Base-by-base conservation (phyloP, 257 asterid species). In the Primulina huaijiensis region DNA sequence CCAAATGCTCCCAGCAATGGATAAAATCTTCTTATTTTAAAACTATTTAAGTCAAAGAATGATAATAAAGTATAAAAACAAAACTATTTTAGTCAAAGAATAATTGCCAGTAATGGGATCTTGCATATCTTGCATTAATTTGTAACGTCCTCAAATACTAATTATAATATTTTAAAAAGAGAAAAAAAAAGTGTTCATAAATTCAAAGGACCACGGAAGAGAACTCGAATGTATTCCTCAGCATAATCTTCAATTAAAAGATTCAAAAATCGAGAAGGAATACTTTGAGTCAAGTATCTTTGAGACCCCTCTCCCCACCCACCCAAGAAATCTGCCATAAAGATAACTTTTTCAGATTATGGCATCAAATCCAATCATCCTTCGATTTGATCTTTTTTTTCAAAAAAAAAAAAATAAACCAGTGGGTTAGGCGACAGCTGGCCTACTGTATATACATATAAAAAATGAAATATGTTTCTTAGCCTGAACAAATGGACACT, bases 141-240 rank as follows among this genome's bases (percentile, higher is more conserved):
- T 50, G 5, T 50, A 4, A 16, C 20, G 21, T 50, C 57, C 57
- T 16, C 20, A 50, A 50, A 50, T 50, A 33, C 1, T 33, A 33
- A 31, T 31, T 31, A 14, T 11, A 46, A 2, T 43, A 43, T 43
- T 12, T 4, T 3, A 43, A 11, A 11, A 1, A 12, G 1, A 16
- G 16, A 16, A 72, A 58, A 67, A 63, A 80, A 76, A 67, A 1
- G 20, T 14, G 20, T 72, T 57, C 77, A 60, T 16, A 46, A 67
- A 43, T 33, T 66, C 55, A 64, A 19, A 80, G 84, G 80, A 80
- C 80, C 79, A 68, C 76, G 78, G 74, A 72, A 58, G 62, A 31
- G 79, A 77, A 79, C 74, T 27, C 17, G 82, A 76, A 72, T 72
- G 72, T 74, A 73, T 83, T 80, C 85, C 69, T 77, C 72, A 21